Evolutionary conservation across 345 rosid species (phyloP).

Genomic region (Excoecaria cochinchinensis): DNA sequence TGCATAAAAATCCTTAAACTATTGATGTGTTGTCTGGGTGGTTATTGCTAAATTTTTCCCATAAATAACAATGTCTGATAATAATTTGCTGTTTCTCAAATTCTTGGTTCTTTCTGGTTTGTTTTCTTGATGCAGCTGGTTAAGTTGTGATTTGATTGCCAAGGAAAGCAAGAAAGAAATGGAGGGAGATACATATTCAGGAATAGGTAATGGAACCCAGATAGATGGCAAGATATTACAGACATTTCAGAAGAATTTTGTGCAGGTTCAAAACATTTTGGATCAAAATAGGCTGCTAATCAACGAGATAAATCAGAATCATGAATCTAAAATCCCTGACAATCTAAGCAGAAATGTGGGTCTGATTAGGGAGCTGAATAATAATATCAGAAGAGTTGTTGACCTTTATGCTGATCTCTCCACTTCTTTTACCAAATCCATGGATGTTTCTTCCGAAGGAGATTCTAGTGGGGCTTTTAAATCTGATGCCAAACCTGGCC

Average conservation of each 20-base stretch:
- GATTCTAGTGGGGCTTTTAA: conserved; percentile 55
- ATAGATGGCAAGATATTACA: conserved; percentile 60
- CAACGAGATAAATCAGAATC: conserved; percentile 77
- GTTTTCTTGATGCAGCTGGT: conserved; percentile 21
- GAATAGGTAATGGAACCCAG: conserved; percentile 49
- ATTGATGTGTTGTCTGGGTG: conserved; percentile 23
- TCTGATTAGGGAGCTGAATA: conserved; percentile 78
- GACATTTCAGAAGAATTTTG: conserved; percentile 70
- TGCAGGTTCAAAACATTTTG: conserved; percentile 61
- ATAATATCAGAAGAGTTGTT: conserved; percentile 70
- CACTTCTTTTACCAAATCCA: conserved; percentile 51
- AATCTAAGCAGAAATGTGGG: conserved; percentile 66
- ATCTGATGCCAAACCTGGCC: conserved; percentile 53
- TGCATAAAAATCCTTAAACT: conserved; percentile 31
- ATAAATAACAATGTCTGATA: too few species aligned
- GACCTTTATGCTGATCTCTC: conserved; percentile 75
- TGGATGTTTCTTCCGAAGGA: conserved; percentile 67
- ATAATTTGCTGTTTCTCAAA: conserved; percentile 3
- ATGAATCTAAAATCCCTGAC: conserved; percentile 71
- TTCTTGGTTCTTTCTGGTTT: conserved; percentile 9
- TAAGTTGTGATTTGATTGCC: conserved; percentile 20
- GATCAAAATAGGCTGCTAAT: conserved; percentile 72
- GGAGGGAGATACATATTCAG: conserved; percentile 67
- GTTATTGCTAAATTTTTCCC: neutral
- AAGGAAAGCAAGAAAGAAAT: conserved; percentile 21